phyloP scores from a whole-genome alignment of 1,139 yeast genomes.

The Magnusiomyces tetraspermus region DNA sequence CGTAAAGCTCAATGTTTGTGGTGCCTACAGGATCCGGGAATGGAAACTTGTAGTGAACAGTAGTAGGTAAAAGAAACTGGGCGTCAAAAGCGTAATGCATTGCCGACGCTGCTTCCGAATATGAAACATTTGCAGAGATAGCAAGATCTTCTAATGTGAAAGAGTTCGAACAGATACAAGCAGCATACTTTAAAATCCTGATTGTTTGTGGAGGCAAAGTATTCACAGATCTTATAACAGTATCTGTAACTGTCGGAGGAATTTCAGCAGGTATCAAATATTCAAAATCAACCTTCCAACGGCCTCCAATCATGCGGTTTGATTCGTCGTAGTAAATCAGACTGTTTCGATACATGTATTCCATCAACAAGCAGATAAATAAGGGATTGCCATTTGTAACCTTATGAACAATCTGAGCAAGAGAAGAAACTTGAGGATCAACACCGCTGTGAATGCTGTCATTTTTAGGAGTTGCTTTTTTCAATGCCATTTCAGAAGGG shows the following conservation, averaged over 20 bases:
- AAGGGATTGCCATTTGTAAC: conserved; percentile 29
- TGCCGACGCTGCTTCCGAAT: conserved; percentile 28
- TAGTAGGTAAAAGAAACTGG: conserved; percentile 36
- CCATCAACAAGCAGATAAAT: conserved; percentile 20
- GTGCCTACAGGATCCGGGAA: conserved; percentile 34
- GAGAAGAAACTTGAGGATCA: conserved; percentile 25
- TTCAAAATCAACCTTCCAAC: conserved; percentile 27
- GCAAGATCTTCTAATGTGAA: conserved; percentile 40
- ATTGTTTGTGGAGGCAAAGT: conserved; percentile 23
- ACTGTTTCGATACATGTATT: conserved; percentile 21
- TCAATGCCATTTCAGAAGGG: not conserved
- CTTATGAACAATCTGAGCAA: conserved; percentile 23
- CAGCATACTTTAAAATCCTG: conserved; percentile 37
- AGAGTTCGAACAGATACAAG: conserved; percentile 38
- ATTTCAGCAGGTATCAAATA: conserved; percentile 18
- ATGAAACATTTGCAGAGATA: conserved; percentile 35
- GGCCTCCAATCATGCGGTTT: conserved; percentile 20
- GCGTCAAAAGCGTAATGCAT: conserved; percentile 34
- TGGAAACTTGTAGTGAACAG: conserved; percentile 43
- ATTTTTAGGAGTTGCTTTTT: not conserved
- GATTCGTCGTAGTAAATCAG: conserved; percentile 21
- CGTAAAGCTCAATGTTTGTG: conserved; percentile 35
- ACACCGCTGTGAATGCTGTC: conserved; percentile 2
- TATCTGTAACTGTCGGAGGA: conserved; percentile 23
- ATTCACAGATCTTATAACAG: conserved; percentile 22